Conservation (phyloP, 768 basidiomycete species). For the Lentinula sp. region DNA sequence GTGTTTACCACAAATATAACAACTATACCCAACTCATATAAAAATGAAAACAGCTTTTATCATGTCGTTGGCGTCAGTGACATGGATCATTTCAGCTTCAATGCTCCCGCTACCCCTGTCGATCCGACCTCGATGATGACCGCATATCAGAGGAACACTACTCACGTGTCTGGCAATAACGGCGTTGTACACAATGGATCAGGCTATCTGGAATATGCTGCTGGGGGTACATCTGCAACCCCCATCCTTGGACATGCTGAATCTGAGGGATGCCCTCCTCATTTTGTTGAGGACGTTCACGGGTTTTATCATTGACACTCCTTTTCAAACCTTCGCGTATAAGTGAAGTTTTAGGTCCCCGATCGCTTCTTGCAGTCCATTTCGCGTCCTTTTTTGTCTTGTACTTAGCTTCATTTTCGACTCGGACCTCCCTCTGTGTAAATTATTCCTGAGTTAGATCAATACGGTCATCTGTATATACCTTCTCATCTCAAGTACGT, state of each 20-base stretch:
- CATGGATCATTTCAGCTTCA: slow-evolving; percentile 48
- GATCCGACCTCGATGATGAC: slow-evolving; percentile 1
- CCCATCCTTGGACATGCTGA: not conserved
- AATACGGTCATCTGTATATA: not conserved
- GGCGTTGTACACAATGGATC: not conserved
- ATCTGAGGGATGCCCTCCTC: slow-evolving; percentile 1
- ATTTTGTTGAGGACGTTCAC: not conserved
- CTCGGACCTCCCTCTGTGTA: not conserved
- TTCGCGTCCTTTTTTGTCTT: not conserved
- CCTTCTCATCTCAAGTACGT: not conserved
- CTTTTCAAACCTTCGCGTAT: not conserved
- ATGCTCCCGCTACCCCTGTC: slow-evolving; percentile 21
- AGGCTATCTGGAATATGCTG: not conserved
- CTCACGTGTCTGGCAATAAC: not conserved
- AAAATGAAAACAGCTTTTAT: slow-evolving; percentile 36
- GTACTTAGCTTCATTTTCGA: not conserved
- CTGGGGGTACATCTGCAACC: not conserved
- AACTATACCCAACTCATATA: slow-evolving; percentile 18
- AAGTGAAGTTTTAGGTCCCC: not conserved
- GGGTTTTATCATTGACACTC: not conserved
- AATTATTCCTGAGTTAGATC: not conserved
- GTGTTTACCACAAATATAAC: slow-evolving; percentile 31
- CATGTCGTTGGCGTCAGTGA: slow-evolving; percentile 28
- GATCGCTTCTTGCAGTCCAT: not conserved
- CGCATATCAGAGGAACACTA: not conserved